These are phyloP conservation scores for Paramarasmius palmivorus DNA, from an alignment of 1,284 basidiomycete species.

Conservation along the genomic window DNA sequence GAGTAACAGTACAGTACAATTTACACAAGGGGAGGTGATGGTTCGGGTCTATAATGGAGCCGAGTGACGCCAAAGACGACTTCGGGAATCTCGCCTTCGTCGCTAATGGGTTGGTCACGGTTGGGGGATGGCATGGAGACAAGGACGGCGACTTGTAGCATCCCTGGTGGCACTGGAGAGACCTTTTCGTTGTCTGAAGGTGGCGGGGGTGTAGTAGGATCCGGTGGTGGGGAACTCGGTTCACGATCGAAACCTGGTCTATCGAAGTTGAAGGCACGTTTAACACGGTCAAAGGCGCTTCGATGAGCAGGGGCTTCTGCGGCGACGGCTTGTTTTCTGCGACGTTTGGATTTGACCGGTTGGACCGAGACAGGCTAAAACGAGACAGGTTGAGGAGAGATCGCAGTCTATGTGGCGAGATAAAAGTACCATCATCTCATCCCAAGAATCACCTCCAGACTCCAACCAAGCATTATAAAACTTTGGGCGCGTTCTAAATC, in stretches of 20 bases:
- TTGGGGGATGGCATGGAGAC: conserved; percentile 59
- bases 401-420: conserved; percentile 8
- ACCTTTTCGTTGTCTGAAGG: conserved; percentile 9
- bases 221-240: conserved; percentile 6
- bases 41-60: conserved; percentile 26
- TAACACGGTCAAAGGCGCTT: conserved; percentile 12
- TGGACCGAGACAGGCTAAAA: conserved; percentile 35
- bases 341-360: conserved; percentile 32
- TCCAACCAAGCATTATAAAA: conserved; percentile 53
- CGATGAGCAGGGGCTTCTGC: conserved; percentile 8
- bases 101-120: conserved; percentile 20
- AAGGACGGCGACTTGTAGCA: conserved; percentile 55
- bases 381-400: neutral
- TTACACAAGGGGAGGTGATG: neutral
- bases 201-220: conserved; percentile 6
- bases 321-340: conserved; percentile 22
- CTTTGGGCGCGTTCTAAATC: conserved; percentile 51
- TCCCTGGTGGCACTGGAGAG: neutral
- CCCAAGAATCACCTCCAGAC: conserved; percentile 42
- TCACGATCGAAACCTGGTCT: neutral
- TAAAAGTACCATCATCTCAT: conserved; percentile 46
- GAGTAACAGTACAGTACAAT: too few species aligned
- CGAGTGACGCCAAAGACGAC: conserved; percentile 45
- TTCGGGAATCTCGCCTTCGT: conserved; percentile 43
- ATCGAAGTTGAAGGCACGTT: neutral